Conservation (phyloP, 2,329 filamentous ascomycete species). For the Coniochaeta prunicola region DNA sequence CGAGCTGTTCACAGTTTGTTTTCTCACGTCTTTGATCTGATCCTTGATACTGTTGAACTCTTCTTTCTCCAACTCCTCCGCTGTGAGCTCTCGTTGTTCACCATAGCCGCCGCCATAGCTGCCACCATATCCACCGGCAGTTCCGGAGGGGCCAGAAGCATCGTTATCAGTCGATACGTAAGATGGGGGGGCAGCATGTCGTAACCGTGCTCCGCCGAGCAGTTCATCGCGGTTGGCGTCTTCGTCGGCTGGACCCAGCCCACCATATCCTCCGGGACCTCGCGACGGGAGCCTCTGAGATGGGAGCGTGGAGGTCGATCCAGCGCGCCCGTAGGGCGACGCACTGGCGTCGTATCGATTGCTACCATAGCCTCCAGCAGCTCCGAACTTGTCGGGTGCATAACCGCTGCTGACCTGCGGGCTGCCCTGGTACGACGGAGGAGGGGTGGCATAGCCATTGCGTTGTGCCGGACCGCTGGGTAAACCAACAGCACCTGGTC, state of each 20-base stretch:
- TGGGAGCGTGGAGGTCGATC: conserved; percentile 1
- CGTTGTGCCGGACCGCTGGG: conserved; percentile 22
- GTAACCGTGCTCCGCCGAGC: conserved; percentile 47
- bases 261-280: conserved; percentile 54
- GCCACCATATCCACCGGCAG: conserved; percentile 28
- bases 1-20: conserved; percentile 60
- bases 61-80: conserved; percentile 67
- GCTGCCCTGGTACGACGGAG: conserved; percentile 23
- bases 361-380: conserved; percentile 40
- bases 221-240: conserved; percentile 56
- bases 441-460: conserved; percentile 5
- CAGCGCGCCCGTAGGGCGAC: conserved; percentile 18
- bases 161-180: background rate
- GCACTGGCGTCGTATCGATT: conserved; percentile 41
- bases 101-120: conserved; percentile 48
- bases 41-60: conserved; percentile 67
- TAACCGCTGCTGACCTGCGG: conserved; percentile 33
- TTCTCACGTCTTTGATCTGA: conserved; percentile 69
- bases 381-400: conserved; percentile 45
- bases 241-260: conserved; percentile 40
- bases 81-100: conserved; percentile 70
- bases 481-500: conserved; percentile 23
- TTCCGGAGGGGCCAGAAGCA: background rate
- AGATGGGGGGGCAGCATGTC: conserved; percentile 5
- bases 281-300: background rate